Evolutionary conservation across 768 basidiomycete species (phyloP), one percentile per base, ranked within the genome.

Genomic region (Russula emetica): DNA sequence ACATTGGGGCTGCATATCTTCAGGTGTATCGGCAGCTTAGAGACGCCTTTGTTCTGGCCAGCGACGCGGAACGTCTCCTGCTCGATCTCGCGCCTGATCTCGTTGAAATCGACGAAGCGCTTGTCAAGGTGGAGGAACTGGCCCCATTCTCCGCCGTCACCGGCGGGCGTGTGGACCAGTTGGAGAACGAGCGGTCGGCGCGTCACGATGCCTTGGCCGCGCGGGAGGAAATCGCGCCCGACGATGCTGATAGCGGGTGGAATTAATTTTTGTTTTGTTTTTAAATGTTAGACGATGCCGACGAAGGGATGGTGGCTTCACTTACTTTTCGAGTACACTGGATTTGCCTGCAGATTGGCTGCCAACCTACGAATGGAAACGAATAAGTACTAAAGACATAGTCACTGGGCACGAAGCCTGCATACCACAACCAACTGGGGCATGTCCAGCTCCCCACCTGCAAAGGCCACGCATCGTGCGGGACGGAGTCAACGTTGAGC

Each of bases 21-120:
- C 53, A 99, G 81, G 63, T 94, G 92, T 71, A 98, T 98, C 2
- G 96, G 95, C 53, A 97, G 75, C 73, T 95, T 94, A 77, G 93
- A 95, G 63, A 99, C 89, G 51, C 97, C 97, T 77, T 98, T 99
- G 76, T 98, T 98, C 79, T 98, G 95, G 0, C 97, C 97, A 0
- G 97, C 97, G 20, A 99, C 95, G 50, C 97, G 80, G 74, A 88
- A 94, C 2, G 97, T 99, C 79, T 99, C 97, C 73, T 92, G 88
- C 75, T 99, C 97, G 63, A 99, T 99, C 78, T 99, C 97, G 68
- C 88, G 90, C 45, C 96, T 83, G 67, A 98, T 90, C 70, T 98
- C 96, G 51, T 83, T 79, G 71, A 95, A 98, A 72, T 98, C 96
- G n/a, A 93, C 94, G 77, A 94, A 98, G 45, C 91, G 85, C 73